phyloP scores from a whole-genome alignment of 331 rosid genomes.

The Rosa hybrid region DNA sequence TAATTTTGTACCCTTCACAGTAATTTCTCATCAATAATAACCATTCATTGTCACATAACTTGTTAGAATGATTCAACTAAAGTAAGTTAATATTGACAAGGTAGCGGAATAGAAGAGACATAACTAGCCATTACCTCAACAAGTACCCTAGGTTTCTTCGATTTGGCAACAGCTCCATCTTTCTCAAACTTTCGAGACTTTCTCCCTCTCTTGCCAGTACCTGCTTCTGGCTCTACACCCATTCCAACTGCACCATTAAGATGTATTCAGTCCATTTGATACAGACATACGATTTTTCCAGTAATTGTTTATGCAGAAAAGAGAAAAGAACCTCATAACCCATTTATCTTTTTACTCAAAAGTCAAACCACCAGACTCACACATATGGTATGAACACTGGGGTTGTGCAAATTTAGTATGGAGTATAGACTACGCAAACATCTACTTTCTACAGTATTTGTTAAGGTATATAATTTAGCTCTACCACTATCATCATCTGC shows the following conservation, averaged over 20 bases:
- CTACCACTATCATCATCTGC: conserved; percentile 57
- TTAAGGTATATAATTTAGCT: neutral
- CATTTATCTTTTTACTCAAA: neutral
- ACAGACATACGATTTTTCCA: neutral
- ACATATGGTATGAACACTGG: neutral
- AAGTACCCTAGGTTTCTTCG: conserved; percentile 62
- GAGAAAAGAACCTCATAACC: neutral
- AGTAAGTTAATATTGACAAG: neutral
- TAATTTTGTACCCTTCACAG: neutral
- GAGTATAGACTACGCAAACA: neutral
- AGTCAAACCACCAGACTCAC: neutral
- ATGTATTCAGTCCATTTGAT: conserved; percentile 23
- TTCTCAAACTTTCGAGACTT: conserved; percentile 49
- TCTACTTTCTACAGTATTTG: neutral
- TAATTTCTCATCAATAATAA: neutral
- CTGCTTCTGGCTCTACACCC: conserved; percentile 51
- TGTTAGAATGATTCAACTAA: neutral
- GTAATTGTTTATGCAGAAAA: neutral
- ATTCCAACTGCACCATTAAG: conserved; percentile 53
- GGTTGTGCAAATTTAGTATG: neutral
- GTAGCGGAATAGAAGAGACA: conserved; percentile 6
- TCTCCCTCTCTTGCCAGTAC: conserved; percentile 39
- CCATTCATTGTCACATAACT: neutral
- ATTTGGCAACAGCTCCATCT: conserved; percentile 50
- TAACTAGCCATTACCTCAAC: conserved; percentile 70